Base-by-base conservation (phyloP, 2,329 filamentous ascomycete species). In the Raffaelea ambrosiae region DNA sequence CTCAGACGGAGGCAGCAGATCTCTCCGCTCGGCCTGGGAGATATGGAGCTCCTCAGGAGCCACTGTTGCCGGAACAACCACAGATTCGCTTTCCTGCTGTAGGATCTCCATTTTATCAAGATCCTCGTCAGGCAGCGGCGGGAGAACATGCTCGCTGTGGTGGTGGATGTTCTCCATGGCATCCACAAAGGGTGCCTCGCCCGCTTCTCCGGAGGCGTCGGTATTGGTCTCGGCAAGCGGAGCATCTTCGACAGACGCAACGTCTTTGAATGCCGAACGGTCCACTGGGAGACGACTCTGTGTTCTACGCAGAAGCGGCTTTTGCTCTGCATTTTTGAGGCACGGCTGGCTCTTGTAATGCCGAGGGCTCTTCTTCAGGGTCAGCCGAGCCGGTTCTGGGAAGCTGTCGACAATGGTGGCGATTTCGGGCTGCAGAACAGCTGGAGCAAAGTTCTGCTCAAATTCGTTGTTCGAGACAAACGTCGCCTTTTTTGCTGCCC, bases 291-390 rank as follows among this genome's bases (percentile, higher is more conserved):
- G 52, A 11, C 53, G 52, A 42, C 53, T 55, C 42, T 50, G 36
- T 9, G 53, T 55, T 26, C 53, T 44, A 14, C 52, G 53, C 7
- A 55, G 46, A 4, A 40, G 29, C 21, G 43, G 40, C 35, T 52
- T 50, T 14, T 49, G 50, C 41, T 48, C 43, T 45, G 50, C 50
- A 13, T 49, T 53, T 53, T 72, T 73, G 44, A 78, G 65, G 47
- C 71, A 67, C 11, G 75, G 74, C 59, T 78, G 75, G 57, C 73
- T 77, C 59, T 71, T 75, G 63, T 72, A 63, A 44, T 77, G 74
- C 31, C 74, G 72, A 13, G 63, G 63, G 49, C 60, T 60, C 54
- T 60, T 63, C 43, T 48, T 52, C 5, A 39, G 38, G n/a, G 22
- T 11, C 8, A 21, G 22, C 4, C 31, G 20, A 5, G 33, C 38